Conservation (phyloP, 148 eudicot species). For the Gaultheria prostrata region DNA sequence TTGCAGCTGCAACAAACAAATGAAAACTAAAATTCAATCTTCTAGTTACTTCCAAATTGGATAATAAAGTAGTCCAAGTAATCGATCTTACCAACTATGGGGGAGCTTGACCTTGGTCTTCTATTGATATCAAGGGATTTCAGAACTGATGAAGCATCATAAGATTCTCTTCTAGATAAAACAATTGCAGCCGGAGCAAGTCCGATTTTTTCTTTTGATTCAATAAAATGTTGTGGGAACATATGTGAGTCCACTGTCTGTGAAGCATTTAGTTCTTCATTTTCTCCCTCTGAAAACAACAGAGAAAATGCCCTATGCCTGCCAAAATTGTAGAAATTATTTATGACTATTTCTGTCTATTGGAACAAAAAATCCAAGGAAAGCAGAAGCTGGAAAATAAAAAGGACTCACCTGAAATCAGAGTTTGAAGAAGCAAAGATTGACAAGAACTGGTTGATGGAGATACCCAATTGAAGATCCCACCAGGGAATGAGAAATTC, state of each 20-base stretch:
- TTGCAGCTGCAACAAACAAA: conserved; percentile 47
- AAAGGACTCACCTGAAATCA: conserved; percentile 69
- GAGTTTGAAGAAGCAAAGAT: conserved; percentile 87
- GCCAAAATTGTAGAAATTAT: conserved; percentile 18
- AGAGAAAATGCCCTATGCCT: conserved; percentile 83
- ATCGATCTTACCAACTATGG: conserved; percentile 50
- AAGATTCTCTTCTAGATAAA: conserved; percentile 47
- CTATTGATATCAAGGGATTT: conserved; percentile 57
- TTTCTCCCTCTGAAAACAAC: conserved; percentile 73
- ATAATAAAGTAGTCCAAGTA: background rate
- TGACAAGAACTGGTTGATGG: conserved; percentile 89
- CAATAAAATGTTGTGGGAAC: conserved; percentile 74
- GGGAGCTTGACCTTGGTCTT: conserved; percentile 60
- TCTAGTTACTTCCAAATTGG: background rate
- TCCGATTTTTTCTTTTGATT: conserved; percentile 59
- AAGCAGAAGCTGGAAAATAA: background rate
- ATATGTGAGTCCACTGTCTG: conserved; percentile 79
- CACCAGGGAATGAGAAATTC: conserved; percentile 97
- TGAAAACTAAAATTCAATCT: background rate
- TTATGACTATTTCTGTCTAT: background rate
- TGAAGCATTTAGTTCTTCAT: conserved; percentile 71
- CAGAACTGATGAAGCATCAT: conserved; percentile 46
- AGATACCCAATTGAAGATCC: conserved; percentile 93
- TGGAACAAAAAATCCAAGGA: background rate
- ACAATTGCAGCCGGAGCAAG: conserved; percentile 93